Percentiles rank a stretch among this genome's conserved stretches.
Conservation (phyloP, 1,139 yeast genomes). For the Nematodospora anomalae region DNA sequence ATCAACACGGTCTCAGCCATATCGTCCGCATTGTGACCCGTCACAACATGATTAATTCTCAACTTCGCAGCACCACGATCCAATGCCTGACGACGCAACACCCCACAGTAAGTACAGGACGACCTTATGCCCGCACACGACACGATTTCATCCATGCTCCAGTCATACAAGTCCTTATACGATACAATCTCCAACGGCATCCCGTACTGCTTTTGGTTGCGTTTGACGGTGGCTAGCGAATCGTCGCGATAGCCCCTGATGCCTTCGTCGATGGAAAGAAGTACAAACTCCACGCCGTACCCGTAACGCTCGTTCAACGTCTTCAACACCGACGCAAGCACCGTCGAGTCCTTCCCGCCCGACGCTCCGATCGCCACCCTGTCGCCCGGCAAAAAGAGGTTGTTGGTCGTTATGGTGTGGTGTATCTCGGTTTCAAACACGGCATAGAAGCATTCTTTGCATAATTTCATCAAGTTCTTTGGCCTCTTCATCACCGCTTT, state of each 20-base stretch:
- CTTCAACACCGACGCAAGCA: constrained; percentile 83
- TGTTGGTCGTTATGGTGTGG: constrained; percentile 72
- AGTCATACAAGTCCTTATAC: constrained; percentile 81
- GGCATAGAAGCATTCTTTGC: constrained; percentile 84
- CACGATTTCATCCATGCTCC: constrained; percentile 99
- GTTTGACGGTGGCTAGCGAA: constrained; percentile 91
- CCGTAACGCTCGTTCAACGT: constrained; percentile 83
- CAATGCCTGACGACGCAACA: constrained; percentile 90
- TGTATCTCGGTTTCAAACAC: constrained; percentile 97
- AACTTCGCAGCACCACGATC: constrained; percentile 95
- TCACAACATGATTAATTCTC: constrained; percentile 86
- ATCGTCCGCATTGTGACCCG: constrained; percentile 99
- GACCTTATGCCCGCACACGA: constrained; percentile 92
- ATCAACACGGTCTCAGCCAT: constrained; percentile 97
- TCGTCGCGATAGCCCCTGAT: constrained; percentile 97
- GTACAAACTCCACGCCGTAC: constrained; percentile 79
- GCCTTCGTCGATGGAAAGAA: constrained; percentile 93
- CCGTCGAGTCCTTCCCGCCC: constrained; percentile 98
- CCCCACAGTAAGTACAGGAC: constrained; percentile 98
- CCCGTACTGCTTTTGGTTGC: constrained; percentile 84
- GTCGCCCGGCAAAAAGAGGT: constrained; percentile 78
- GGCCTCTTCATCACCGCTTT: constrained; percentile 92
- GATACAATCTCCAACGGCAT: constrained; percentile 90
- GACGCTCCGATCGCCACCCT: constrained; percentile 95
- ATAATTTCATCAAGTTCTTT: constrained; percentile 85